phyloP scores from a whole-genome alignment of 148 eudicot species.

The Nyssa sinensis region DNA sequence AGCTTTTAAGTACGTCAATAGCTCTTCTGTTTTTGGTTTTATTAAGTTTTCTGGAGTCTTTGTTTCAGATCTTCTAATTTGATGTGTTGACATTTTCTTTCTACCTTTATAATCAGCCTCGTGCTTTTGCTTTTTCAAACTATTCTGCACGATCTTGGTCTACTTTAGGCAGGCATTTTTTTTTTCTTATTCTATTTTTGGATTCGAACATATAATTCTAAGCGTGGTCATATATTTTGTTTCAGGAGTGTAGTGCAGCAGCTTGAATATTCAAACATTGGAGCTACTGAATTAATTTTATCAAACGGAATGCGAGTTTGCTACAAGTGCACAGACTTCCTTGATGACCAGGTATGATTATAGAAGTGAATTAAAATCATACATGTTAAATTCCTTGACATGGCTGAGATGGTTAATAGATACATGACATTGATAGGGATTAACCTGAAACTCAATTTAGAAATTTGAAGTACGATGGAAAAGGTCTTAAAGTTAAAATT shows the following conservation, averaged over 20 bases:
- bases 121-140: background rate
- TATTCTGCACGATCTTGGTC: background rate
- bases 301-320: conserved; percentile 94
- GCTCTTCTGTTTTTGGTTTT: background rate
- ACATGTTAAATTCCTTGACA: too few relatives aligned
- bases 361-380: too few relatives aligned
- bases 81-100: background rate
- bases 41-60: background rate
- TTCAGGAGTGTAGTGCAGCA: conserved; percentile 65
- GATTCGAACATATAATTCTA: background rate
- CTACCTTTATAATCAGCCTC: background rate
- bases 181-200: background rate
- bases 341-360: conserved; percentile 78
- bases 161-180: background rate
- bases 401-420: background rate
- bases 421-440: background rate
- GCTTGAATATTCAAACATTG: conserved; percentile 58
- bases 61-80: too few relatives aligned
- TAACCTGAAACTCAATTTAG: background rate
- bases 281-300: conserved; percentile 63
- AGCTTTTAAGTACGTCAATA: background rate
- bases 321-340: conserved; percentile 80
- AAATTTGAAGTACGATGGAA: background rate
- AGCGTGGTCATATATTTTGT: conserved; percentile 5
- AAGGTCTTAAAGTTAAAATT: background rate